Evolutionary conservation across 2,329 filamentous ascomycete genomes (phyloP).

Genomic region (Achaetomium macrosporum): DNA sequence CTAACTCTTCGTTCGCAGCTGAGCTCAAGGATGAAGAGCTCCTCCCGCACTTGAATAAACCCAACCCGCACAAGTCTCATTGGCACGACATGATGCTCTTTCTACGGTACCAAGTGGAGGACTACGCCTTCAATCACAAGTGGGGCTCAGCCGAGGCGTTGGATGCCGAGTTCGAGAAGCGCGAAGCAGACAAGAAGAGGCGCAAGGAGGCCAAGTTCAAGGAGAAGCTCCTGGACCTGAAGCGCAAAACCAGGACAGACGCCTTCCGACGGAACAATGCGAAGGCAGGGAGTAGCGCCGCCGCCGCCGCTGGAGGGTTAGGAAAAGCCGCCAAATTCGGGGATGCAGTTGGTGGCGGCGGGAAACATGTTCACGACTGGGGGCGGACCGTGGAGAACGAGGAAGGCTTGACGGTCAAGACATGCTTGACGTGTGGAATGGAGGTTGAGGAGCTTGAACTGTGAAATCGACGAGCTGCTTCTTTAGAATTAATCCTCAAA

Average conservation of each 20-base stretch:
- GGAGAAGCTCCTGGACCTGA: constrained; percentile 79
- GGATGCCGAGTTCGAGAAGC: constrained; percentile 79
- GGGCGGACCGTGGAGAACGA: constrained; percentile 62
- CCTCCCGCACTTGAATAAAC: constrained; percentile 78
- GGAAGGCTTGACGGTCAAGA: constrained; percentile 74
- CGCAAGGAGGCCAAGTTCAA: constrained; percentile 90
- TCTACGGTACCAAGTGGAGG: constrained; percentile 86
- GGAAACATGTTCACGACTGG: constrained; percentile 87
- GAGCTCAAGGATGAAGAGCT: constrained; percentile 86
- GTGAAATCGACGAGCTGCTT: constrained; percentile 27
- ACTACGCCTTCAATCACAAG: constrained; percentile 82
- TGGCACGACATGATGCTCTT: constrained; percentile 99
- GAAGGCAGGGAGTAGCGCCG: constrained; percentile 39
- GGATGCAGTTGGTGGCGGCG: constrained; percentile 61
- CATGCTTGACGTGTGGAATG: constrained; percentile 68
- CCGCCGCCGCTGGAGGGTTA: constrained; percentile 25
- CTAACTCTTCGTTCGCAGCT: constrained; percentile 42
- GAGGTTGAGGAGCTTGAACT: constrained; percentile 73
- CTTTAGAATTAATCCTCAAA: not conserved
- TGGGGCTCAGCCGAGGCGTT: constrained; percentile 85
- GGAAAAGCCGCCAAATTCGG: constrained; percentile 60
- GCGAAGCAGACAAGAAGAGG: constrained; percentile 73
- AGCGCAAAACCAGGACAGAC: constrained; percentile 88
- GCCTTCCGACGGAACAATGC: constrained; percentile 71
- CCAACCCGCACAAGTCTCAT: constrained; percentile 91